Evolutionary conservation across 192 early-diverging fungal species (phyloP), one percentile per base, ranked within the genome.

Genomic region (Coemansia aciculifera): DNA sequence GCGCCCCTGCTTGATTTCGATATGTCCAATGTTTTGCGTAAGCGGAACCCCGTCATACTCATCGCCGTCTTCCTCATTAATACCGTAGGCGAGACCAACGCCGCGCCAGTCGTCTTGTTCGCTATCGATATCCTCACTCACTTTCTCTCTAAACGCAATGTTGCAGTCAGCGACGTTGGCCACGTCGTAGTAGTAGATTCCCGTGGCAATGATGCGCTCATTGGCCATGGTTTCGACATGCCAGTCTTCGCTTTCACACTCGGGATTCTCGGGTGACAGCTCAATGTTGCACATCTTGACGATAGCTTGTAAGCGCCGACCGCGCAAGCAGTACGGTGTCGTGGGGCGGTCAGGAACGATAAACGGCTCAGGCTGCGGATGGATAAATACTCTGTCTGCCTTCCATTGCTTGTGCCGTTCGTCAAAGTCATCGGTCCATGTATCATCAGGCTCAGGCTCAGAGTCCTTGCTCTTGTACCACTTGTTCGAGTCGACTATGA

Each of bases 181-280:
- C 0, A 87, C 65, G 49, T 85, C 82, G 72, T 91, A 91, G 71
- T 91, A 92, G 71, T 88, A 87, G 42, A 93, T 85, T 9, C 90
- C 92, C 0, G 89, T 88, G 2, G 92, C 90, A 3, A 89, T 78
- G 37, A 92, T 90, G 51, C 81, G 73, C 71, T 94, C 92, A 69
- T 88, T 85, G 9, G 77, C 74, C 83, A 88, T 90, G 6, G 86
- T 89, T 49, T 92, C 90, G 3, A 91, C 72, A 40, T 90, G 89
- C 92, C 91, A 94, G 11, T 52, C 64, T 17, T 65, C 63, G 24
- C 86, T 87, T 3, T 73, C 57, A 62, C 83, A 89, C 3, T 43
- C 63, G 1, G 89, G 85, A 12, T 86, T 86, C 36, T 88, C 89
- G 21, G 89, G 90, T 1, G 87, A 85, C 57, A 94, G 66, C n/a